A percentile compares a stretch with the other conserved stretches of the same genome.
phyloP scores from a whole-genome alignment of 108 stramenopile genomes.

The Pseudonitzschia multistriata region DNA sequence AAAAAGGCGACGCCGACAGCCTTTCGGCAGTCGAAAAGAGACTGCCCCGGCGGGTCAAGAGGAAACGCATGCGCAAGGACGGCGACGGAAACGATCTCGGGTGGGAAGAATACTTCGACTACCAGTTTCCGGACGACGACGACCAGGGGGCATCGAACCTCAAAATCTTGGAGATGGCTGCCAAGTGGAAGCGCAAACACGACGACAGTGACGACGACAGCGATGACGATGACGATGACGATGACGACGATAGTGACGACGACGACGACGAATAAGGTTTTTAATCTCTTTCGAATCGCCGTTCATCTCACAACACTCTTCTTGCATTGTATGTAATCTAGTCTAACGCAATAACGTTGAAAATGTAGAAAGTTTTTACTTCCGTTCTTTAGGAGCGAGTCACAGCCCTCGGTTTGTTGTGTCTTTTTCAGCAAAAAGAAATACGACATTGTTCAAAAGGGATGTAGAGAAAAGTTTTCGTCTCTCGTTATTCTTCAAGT shows the following conservation, averaged over 20 bases:
- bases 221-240: constrained; percentile 34
- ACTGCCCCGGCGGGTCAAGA: constrained; percentile 92
- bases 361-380: too few relatives aligned
- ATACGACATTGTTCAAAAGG: too few relatives aligned
- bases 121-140: constrained; percentile 96
- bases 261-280: constrained; percentile 27
- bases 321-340: too few relatives aligned
- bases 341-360: too few relatives aligned
- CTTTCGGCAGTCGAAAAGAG: constrained; percentile 75
- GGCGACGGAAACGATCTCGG: constrained; percentile 83
- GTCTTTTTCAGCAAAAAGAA: too few relatives aligned
- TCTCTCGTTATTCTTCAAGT: too few relatives aligned
- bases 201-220: constrained; percentile 48
- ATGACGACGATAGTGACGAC: constrained; percentile 30
- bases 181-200: constrained; percentile 91
- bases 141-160: constrained; percentile 73
- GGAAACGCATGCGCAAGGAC: constrained; percentile 89
- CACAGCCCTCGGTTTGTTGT: too few relatives aligned
- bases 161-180: constrained; percentile 96
- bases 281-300: too few relatives aligned
- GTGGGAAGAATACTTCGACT: constrained; percentile 99
- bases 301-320: too few relatives aligned
- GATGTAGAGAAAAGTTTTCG: too few relatives aligned
- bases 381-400: too few relatives aligned
- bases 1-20: constrained; percentile 59